Evolutionary conservation across 768 basidiomycete species (phyloP), one percentile per base, ranked within the genome.

Genomic region (Tulasnella sp.): DNA sequence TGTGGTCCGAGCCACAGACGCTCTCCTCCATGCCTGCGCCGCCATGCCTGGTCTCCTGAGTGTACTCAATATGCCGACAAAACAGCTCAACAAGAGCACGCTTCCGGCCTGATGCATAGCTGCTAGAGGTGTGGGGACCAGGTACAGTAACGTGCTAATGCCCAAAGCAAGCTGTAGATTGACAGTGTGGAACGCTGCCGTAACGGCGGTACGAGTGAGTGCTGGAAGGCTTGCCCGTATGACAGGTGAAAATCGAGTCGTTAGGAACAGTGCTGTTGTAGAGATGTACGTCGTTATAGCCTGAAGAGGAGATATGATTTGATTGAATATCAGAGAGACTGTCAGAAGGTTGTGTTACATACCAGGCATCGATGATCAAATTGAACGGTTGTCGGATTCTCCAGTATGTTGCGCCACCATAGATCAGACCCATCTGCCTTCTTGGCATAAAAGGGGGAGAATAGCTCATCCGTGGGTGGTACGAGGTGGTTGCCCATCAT

Each of bases 371-470:
- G 85, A 71, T 99, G 96, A 68, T 99, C 83, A 67, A 98, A 98
- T 69, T 99, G 96, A 7, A 94, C 94, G 0, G 95, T 96, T 8
- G 88, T 93, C 7, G 96, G 96, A 68, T 99, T 99, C 73, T 99
- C 96, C 63, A 96, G 83, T 52, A 98, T 75, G 70, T 97, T 98
- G 61, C 96, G 77, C 91, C 92, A 95, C 86, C 87, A 94, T n/a
- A 80, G 68, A 67, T 96, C 92, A 1, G 80, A 81, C 63, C 79
- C 75, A 69, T 88, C 85, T 0, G 73, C 65, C 29, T 70, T 79
- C 70, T 83, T 82, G 5, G 91, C 81, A 70, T 96, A 98, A 5
- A 76, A 74, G 0, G 78, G 68, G 26, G 88, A 83, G 68, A 94
- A 81, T 24, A 99, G 78, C 70, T 98, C 96, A 38, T 84, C 80